phyloP scores from a whole-genome alignment of 2,329 filamentous ascomycete species.

The Arthrobotrys iridis region DNA sequence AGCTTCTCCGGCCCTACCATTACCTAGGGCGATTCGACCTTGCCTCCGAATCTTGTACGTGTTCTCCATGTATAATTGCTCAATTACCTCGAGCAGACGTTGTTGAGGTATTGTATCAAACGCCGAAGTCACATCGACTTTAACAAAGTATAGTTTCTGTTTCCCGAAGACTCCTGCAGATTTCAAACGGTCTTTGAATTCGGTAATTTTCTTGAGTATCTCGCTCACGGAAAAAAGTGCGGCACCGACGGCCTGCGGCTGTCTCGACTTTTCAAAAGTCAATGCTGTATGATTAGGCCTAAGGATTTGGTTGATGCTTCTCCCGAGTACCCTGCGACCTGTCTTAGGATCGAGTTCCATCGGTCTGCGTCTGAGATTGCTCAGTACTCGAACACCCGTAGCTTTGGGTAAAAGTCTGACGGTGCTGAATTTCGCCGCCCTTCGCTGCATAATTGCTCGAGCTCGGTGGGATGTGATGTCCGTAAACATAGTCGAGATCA shows the following conservation, averaged over 20 bases:
- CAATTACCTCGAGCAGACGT: conserved; percentile 74
- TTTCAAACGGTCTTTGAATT: conserved; percentile 70
- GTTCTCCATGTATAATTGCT: conserved; percentile 58
- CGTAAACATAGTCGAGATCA: conserved; percentile 81
- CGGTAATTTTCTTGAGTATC: conserved; percentile 76
- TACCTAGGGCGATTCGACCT: conserved; percentile 65
- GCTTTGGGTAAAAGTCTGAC: conserved; percentile 85
- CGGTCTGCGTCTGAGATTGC: conserved; percentile 78
- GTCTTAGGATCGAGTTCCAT: conserved; percentile 61
- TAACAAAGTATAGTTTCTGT: conserved; percentile 79
- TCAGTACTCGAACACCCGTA: conserved; percentile 80
- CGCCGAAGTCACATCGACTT: conserved; percentile 88
- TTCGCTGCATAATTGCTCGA: conserved; percentile 68
- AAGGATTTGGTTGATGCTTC: conserved; percentile 76
- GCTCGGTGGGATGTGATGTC: conserved; percentile 73
- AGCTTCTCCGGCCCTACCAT: conserved; percentile 60
- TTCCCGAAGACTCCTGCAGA: conserved; percentile 59
- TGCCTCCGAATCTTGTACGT: conserved; percentile 73
- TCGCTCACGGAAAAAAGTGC: conserved; percentile 83
- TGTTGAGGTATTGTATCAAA: conserved; percentile 95
- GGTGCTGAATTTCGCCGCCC: conserved; percentile 78
- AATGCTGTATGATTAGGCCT: conserved; percentile 79
- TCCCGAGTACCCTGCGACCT: conserved; percentile 64
- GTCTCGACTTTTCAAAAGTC: conserved; percentile 77
- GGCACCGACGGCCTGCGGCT: conserved; percentile 75